These are phyloP conservation scores for Limonium bicolor DNA, from an alignment of 148 eudicot species.

Conservation along the genomic window DNA sequence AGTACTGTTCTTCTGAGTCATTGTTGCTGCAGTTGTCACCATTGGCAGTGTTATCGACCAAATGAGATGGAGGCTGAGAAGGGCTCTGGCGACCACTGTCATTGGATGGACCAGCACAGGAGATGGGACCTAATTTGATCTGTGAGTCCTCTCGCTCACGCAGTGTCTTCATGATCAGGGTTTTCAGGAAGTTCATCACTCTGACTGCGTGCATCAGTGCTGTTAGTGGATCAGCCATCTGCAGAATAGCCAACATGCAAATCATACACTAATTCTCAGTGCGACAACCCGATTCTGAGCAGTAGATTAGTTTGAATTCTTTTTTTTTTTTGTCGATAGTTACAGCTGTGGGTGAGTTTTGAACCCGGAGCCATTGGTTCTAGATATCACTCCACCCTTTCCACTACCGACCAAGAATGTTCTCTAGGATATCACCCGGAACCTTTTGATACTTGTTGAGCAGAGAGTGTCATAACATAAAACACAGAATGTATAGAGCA, in stretches of 20 bases:
- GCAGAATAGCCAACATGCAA: slow-evolving; percentile 11
- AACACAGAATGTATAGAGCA: too few relatives aligned
- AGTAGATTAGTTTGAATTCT: too few relatives aligned
- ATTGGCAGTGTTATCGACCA: slow-evolving; percentile 14
- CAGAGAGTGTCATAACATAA: too few relatives aligned
- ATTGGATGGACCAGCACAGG: slow-evolving; percentile 39
- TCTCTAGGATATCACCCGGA: too few relatives aligned
- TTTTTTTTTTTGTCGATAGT: too few relatives aligned
- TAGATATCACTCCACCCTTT: too few relatives aligned
- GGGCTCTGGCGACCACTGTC: slow-evolving; percentile 60
- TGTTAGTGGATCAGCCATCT: slow-evolving; percentile 94
- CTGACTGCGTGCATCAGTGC: slow-evolving; percentile 88
- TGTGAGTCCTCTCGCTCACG: slow-evolving; percentile 51
- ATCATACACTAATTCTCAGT: too few relatives aligned
- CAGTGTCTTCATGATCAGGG: slow-evolving; percentile 59
- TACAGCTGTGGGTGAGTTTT: too few relatives aligned
- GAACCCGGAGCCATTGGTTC: too few relatives aligned
- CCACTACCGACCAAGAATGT: too few relatives aligned
- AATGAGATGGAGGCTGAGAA: slow-evolving; percentile 22
- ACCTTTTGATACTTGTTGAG: too few relatives aligned
- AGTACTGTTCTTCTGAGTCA: slow-evolving; percentile 21
- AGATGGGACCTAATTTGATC: slow-evolving; percentile 23
- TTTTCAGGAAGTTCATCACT: slow-evolving; percentile 95
- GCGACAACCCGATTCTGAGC: too few relatives aligned
- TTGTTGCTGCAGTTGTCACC: slow-evolving; percentile 10